phyloP scores from a whole-genome alignment of 192 early-diverging fungal genomes.

The Spizellomyces sp. region DNA sequence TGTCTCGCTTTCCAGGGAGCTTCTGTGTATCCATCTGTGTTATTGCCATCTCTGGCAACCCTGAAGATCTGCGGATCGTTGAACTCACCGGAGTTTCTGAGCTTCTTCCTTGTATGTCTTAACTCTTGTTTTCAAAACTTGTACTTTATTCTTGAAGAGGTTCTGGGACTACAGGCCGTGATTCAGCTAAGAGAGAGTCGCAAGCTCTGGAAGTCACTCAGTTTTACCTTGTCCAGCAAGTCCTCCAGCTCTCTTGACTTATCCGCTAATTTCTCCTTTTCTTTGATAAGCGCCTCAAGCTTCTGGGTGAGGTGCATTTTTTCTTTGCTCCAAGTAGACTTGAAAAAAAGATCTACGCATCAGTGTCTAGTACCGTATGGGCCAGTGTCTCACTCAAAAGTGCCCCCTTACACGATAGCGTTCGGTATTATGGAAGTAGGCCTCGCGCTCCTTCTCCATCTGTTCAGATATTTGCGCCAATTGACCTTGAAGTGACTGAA shows the following conservation, averaged over 20 bases:
- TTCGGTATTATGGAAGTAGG: conserved; percentile 32
- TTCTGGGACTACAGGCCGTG: conserved; percentile 17
- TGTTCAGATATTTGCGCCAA: conserved; percentile 31
- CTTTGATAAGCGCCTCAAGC: conserved; percentile 14
- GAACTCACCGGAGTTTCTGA: conserved; percentile 7
- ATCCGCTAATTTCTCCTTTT: conserved; percentile 7
- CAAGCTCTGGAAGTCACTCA: neutral
- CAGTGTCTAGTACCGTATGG: neutral
- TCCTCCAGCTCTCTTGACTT: conserved; percentile 30
- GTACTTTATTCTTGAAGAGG: conserved; percentile 29
- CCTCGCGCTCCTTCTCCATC: conserved; percentile 31
- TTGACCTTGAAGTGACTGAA: conserved; percentile 14
- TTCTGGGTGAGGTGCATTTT: conserved; percentile 23
- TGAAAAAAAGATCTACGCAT: neutral
- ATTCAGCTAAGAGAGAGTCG: neutral
- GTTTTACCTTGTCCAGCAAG: conserved; percentile 21
- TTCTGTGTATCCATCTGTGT: conserved; percentile 1
- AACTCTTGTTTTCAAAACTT: conserved; percentile 13
- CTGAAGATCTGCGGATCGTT: neutral
- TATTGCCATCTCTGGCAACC: neutral
- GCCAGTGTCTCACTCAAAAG: neutral
- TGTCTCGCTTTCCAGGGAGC: conserved; percentile 14
- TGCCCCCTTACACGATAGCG: conserved; percentile 20
- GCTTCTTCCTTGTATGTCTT: conserved; percentile 36
- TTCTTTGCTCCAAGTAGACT: conserved; percentile 31